A percentile compares a stretch with the other conserved stretches of the same genome.
Conservation (phyloP, 1,139 yeast species). For the Saccharomyces hybrid region DNA sequence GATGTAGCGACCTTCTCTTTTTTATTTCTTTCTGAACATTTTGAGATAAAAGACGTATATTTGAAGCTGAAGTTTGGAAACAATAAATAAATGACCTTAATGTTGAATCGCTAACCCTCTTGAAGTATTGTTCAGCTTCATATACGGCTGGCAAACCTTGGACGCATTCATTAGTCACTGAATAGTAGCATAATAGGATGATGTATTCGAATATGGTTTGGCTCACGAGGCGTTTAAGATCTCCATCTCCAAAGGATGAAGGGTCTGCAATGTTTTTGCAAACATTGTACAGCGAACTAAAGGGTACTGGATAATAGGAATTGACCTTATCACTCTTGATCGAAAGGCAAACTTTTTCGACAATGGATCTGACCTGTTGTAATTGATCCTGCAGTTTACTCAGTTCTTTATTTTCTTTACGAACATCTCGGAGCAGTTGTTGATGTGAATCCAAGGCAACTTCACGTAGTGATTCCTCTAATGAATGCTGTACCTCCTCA, state of each 20-base stretch:
- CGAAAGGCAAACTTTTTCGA: slow-evolving; percentile 5
- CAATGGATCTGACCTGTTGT: slow-evolving; percentile 7
- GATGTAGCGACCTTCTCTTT: background rate
- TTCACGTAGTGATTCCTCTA: background rate
- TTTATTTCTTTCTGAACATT: slow-evolving; percentile 18
- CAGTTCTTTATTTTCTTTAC: slow-evolving; percentile 3
- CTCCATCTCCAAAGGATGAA: background rate
- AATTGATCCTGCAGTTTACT: slow-evolving; percentile 6
- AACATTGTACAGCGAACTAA: slow-evolving; percentile 4
- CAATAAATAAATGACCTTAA: slow-evolving; percentile 29
- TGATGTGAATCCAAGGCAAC: background rate
- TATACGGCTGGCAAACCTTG: slow-evolving; percentile 13
- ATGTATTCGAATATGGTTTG: slow-evolving; percentile 11
- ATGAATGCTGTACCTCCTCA: background rate
- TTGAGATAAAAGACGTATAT: slow-evolving; percentile 11
- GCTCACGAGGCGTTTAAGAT: slow-evolving; percentile 5
- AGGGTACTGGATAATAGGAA: slow-evolving; percentile 2
- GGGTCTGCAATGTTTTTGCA: slow-evolving; percentile 2
- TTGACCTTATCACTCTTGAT: background rate
- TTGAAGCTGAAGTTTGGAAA: slow-evolving; percentile 33
- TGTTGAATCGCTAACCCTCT: slow-evolving; percentile 21
- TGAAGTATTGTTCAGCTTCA: slow-evolving; percentile 18
- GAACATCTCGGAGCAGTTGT: background rate
- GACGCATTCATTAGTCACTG: slow-evolving; percentile 14
- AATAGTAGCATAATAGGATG: slow-evolving; percentile 19